Evolutionary conservation across 352 stramenopile genomes (phyloP).

Genomic region (Phytophthora pluvialis): DNA sequence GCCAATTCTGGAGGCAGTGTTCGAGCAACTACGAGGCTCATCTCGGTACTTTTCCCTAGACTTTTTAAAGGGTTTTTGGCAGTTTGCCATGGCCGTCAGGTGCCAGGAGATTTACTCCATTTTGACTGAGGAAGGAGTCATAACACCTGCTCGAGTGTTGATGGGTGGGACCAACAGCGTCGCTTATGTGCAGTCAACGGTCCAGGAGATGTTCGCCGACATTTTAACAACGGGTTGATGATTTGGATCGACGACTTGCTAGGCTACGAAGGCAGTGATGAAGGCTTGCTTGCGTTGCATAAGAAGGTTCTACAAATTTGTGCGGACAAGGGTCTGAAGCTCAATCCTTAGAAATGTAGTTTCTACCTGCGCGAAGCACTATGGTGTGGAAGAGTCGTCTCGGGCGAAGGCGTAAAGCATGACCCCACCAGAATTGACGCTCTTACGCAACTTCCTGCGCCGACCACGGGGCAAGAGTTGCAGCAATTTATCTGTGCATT

Average conservation of each 20-base stretch:
- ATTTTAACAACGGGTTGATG: constrained; percentile 14
- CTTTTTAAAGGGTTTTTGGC: constrained; percentile 27
- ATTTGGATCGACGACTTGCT: constrained; percentile 15
- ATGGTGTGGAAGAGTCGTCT: constrained; percentile 18
- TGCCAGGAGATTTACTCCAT: constrained; percentile 21
- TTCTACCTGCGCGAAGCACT: constrained; percentile 15
- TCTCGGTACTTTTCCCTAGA: constrained; percentile 18
- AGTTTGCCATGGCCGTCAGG: constrained; percentile 2
- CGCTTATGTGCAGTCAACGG: constrained; percentile 15
- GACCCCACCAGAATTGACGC: neutral
- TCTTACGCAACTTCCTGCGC: neutral
- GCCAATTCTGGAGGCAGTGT: constrained; percentile 10
- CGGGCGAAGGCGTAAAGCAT: constrained; percentile 6
- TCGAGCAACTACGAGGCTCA: constrained; percentile 13
- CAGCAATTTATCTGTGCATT: neutral
- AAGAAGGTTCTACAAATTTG: constrained; percentile 9
- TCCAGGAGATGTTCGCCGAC: constrained; percentile 16
- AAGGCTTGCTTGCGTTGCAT: neutral
- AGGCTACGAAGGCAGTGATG: constrained; percentile 2
- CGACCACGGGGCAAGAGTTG: neutral
- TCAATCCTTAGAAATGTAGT: constrained; percentile 16
- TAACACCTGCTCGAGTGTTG: constrained; percentile 3
- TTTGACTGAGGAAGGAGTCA: constrained; percentile 14
- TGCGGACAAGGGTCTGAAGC: constrained; percentile 1
- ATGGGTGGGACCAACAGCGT: constrained; percentile 1